Conservation (phyloP, 768 basidiomycete species). For the Guyanaporus albipodus region DNA sequence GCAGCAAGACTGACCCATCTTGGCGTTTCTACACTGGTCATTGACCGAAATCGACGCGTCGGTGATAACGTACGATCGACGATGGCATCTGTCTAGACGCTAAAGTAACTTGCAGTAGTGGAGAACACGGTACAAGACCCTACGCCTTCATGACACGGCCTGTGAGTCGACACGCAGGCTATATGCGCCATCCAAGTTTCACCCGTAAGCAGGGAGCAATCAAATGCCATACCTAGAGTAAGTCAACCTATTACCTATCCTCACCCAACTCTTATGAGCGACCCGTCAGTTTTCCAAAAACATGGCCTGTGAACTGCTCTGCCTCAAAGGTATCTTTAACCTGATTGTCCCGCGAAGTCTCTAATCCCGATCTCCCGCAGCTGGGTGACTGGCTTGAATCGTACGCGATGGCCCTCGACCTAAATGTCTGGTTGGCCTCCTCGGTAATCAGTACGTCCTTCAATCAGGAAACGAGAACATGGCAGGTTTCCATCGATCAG, state of each 20-base stretch:
- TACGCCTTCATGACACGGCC: slow-evolving; percentile 50
- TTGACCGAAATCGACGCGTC: slow-evolving; percentile 48
- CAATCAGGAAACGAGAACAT: slow-evolving; percentile 34
- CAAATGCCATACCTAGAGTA: slow-evolving; percentile 54
- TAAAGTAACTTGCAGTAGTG: slow-evolving; percentile 30
- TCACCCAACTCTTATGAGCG: neutral
- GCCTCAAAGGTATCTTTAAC: slow-evolving; percentile 41
- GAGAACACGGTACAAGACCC: slow-evolving; percentile 53
- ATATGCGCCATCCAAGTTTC: slow-evolving; percentile 2
- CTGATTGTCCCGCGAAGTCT: neutral
- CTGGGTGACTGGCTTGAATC: slow-evolving; percentile 61
- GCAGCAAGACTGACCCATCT: slow-evolving; percentile 60
- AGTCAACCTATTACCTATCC: slow-evolving; percentile 16
- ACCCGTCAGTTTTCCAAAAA: slow-evolving; percentile 44
- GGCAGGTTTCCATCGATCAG: slow-evolving; percentile 40
- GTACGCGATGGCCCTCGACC: slow-evolving; percentile 53
- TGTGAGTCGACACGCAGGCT: slow-evolving; percentile 34
- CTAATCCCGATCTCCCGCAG: slow-evolving; percentile 25
- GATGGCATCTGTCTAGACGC: neutral
- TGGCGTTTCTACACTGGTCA: slow-evolving; percentile 48
- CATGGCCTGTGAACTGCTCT: slow-evolving; percentile 49
- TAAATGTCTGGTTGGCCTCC: slow-evolving; percentile 58
- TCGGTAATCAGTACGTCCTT: slow-evolving; percentile 34
- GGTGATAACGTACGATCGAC: slow-evolving; percentile 39
- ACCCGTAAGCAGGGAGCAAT: slow-evolving; percentile 38